Evolutionary conservation across 164 flowering plant genomes (phyloP), one percentile per base, ranked within the genome.

Genomic region (Macadamia tetraphylla): DNA sequence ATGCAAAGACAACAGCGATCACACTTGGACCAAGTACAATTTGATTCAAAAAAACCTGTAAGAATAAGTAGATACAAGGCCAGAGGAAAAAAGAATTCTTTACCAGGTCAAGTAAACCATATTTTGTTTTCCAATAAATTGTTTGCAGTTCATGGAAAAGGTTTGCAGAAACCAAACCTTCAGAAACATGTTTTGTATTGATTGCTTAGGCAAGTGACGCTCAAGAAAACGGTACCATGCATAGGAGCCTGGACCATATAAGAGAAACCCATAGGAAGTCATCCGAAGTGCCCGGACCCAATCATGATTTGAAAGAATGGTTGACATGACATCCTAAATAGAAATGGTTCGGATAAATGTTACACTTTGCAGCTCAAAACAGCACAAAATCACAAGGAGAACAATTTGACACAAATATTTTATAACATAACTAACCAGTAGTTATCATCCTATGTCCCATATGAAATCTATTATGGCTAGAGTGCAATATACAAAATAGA

Each of bases 231-330:
- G 85, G 67, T 94, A 94, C 99, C 99, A 94, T n/a, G 84, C 91
- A 87, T 80, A 84, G 18, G 99, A 92, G 67, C 99, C 99, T 66
- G 99, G 99, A 11, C 99, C 99, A 79, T 94, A 94, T 0, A 94
- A 66, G 46, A 92, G 84, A 77, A 94, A 94, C 46, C 97, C 99
- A 76, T 90, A 94, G 43, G 97, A 90, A 62, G 81, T 55, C 98
- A 94, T 92, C 69, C 99, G 80, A 56, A 88, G 78, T 59, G 99
- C 83, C 64, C 99, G 88, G 13, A 89, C 75, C 94, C 91, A 94
- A 77, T 92, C 96, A 82, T 92, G 91, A 53, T 79, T 75, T 23
- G 80, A 68, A 17, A 88, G 68, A 32, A 83, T 68, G 65, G 67
- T 63, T 53, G 65, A 60, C 29, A 71, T 23, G 32, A 71, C 51